phyloP scores from a whole-genome alignment of 2,329 filamentous ascomycete genomes.

The Apiospora marii region DNA sequence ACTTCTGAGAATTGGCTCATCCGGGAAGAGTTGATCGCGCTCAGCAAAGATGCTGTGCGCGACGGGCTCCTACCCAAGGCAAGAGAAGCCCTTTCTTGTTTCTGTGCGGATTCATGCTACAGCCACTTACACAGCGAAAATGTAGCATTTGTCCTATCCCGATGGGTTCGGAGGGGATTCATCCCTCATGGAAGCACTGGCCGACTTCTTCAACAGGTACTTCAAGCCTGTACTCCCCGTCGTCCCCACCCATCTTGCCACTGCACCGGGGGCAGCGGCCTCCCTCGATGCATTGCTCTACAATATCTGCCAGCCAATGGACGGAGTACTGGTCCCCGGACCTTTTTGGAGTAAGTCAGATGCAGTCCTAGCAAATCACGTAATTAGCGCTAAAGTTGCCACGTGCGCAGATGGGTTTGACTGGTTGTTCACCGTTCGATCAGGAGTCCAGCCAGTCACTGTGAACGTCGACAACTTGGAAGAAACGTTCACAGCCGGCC shows the following conservation, averaged over 20 bases:
- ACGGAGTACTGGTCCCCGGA: slow-evolving; percentile 41
- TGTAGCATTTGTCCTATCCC: background rate
- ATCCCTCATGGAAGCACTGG: slow-evolving; percentile 31
- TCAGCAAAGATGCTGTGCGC: background rate
- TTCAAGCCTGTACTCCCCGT: slow-evolving; percentile 26
- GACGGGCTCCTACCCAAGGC: slow-evolving; percentile 5
- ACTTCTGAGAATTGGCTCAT: background rate
- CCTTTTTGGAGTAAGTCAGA: slow-evolving; percentile 43
- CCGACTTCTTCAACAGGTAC: slow-evolving; percentile 28
- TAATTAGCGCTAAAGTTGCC: no score
- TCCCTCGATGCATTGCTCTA: slow-evolving; percentile 39
- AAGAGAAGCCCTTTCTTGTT: slow-evolving; percentile 5
- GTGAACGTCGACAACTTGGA: no score
- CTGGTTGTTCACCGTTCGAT: no score
- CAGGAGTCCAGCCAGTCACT: no score
- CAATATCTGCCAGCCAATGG: slow-evolving; percentile 44
- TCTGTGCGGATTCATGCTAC: background rate
- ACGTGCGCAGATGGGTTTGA: no score
- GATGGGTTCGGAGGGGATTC: slow-evolving; percentile 43
- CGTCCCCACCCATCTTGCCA: slow-evolving; percentile 17
- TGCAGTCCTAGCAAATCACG: no score
- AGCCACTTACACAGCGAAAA: no score
- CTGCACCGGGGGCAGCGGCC: slow-evolving; percentile 25
- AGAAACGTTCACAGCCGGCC: no score
- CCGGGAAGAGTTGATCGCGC: background rate